Base-by-base conservation (phyloP, 768 basidiomycete species). In the Naganishia onofrii region DNA sequence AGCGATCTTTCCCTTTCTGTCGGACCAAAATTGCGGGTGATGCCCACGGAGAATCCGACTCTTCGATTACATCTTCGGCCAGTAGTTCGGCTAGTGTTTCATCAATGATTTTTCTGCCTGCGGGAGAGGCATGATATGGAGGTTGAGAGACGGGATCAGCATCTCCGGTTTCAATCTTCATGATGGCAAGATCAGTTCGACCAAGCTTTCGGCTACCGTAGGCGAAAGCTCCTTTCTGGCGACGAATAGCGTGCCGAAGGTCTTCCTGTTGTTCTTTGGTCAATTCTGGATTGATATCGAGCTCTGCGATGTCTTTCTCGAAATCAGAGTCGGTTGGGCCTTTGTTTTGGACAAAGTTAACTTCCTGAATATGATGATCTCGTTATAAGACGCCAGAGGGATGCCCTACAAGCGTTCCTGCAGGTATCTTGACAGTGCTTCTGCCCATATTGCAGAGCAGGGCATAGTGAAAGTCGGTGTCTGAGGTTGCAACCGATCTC, bases 31-130 rank as follows among this genome's bases (percentile, higher is more conserved):
- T 58, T 17, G 57, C 69, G n/a, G 69, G 69, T 9, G 69, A 63
- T 64, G 69, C 60, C 69, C 69, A 70, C 23, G 69, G 69, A 19
- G 58, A 70, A 58, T 70, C 69, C 34, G 69, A 70, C 60, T 70
- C 60, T 65, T 70, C 69, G 32, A 70, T 53, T 5, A 65, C 69
- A 65, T 70, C 69, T n/a, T 70, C 60, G 51, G 69, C 56, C 15
- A 70, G 21, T 5, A 53, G 57, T 26, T 57, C 53, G 23, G 53
- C 67, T 42, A 68, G 54, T 36, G 55, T 57, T 23, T 68, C 42
- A n/a, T 68, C 54, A 34, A 68, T 68, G 32, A 68, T 38, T 46
- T 38, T 48, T 19, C 55, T 17, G 10, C 55, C 68, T 48, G 21
- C 56, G 56, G 68, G 56, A 3, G 56, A 58, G 54, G 66, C 52